Evolutionary conservation across 441 rosid genomes (phyloP), one percentile per base, ranked within the genome.

Genomic region (Erodium moschatum): DNA sequence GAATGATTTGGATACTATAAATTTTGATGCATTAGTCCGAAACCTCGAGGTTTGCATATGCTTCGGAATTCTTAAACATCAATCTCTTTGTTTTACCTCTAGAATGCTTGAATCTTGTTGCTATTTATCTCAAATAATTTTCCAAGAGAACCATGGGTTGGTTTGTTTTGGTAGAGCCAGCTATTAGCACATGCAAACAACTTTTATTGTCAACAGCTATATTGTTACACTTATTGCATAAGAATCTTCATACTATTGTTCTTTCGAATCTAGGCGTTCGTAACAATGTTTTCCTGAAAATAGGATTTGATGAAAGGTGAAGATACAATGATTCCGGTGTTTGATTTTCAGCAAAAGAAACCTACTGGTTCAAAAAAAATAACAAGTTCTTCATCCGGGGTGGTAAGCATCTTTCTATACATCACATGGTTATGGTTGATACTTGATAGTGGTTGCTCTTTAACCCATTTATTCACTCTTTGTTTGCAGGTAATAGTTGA

Each of bases 331-430:
- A 83, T 85, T 70, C 99, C 97, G 3, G 77, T 91, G 58, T 94
- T 89, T 81, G 97, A 94, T 87, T 91, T 83, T 80, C 97, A 91
- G 76, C 91, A 85, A 72, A 94, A 94, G 82, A 84, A 69, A 76
- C 77, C 82, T 63, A 76, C 81, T 48, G 89, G 81, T 73, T 82
- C 89, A 46, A 83, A 85, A 76, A 65, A 66, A 72, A 81, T 94
- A 73, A 83, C 85, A 75, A 82, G 87, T 77, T 73, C 86, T 72
- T 82, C 91, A 31, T 82, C 89, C 72, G 89, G 94, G 48, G 96
- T 89, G 91, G 97, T 91, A 83, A 81, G 88, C 72, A 13, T 13
- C 56, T 48, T 66, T 4, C 64, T 52, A 33, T 44, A 24, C 66
- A 31, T 70, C 69, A 66, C 54, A 33, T 27, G 74, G 8, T 21